Evolutionary conservation across 2,329 filamentous ascomycete genomes (phyloP).

Genomic region (Diaporthe destruens): DNA sequence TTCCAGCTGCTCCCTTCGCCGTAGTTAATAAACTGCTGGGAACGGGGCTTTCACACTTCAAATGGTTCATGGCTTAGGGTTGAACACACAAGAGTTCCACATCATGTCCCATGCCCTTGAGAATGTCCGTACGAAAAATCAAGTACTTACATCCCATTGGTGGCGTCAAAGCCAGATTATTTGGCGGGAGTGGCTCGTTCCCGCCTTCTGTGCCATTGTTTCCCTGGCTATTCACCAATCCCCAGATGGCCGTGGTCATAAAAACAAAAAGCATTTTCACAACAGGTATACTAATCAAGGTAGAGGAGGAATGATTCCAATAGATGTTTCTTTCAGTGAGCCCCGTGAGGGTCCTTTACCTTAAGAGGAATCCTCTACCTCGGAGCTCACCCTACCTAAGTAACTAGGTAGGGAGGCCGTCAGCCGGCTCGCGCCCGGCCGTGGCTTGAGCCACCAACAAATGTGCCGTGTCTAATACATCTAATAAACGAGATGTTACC

Average conservation of each 20-base stretch:
- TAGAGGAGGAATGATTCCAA: too few relatives aligned
- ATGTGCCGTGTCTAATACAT: slow-evolving; percentile 6
- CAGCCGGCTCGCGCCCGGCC: slow-evolving; percentile 7
- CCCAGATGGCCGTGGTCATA: neutral
- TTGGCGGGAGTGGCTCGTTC: slow-evolving; percentile 18
- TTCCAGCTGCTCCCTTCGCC: slow-evolving; percentile 32
- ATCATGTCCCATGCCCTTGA: too few relatives aligned
- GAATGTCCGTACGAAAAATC: neutral
- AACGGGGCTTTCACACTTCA: too few relatives aligned
- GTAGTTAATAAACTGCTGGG: neutral
- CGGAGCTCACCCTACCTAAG: too few relatives aligned
- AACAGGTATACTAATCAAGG: too few relatives aligned
- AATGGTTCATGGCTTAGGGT: too few relatives aligned
- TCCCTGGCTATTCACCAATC: neutral
- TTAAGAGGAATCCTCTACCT: slow-evolving; percentile 9
- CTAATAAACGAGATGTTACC: neutral
- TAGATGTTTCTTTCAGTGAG: neutral
- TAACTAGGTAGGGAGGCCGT: neutral
- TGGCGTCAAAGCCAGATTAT: slow-evolving; percentile 29
- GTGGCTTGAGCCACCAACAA: neutral
- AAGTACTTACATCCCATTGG: slow-evolving; percentile 30
- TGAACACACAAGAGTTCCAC: too few relatives aligned
- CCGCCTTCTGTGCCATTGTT: neutral
- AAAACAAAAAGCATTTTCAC: neutral
- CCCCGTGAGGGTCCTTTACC: neutral